A percentile compares a stretch with the other conserved stretches of the same genome.
Conservation (phyloP, 2,329 filamentous ascomycete species). For the Thielaviopsis ethacetica region DNA sequence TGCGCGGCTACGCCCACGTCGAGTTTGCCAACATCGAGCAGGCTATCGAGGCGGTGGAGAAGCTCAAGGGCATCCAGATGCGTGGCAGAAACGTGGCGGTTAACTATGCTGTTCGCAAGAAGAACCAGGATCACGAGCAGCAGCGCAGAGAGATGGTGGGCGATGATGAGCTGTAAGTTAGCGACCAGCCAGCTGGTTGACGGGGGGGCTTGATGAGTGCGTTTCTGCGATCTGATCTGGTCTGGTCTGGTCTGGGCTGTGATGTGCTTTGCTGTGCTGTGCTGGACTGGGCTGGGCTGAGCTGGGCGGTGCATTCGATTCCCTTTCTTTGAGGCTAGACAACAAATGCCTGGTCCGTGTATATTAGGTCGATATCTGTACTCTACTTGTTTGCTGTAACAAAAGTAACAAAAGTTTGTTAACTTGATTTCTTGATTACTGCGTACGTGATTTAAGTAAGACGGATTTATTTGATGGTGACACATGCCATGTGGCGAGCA, state of each 20-base stretch:
- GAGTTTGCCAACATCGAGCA: slow-evolving; percentile 57
- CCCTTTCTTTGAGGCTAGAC: background rate
- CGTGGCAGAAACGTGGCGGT: slow-evolving; percentile 49
- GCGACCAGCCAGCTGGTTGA: background rate
- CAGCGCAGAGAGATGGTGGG: background rate
- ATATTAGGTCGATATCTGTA: background rate
- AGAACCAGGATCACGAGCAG: background rate
- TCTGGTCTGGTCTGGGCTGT: too few relatives aligned
- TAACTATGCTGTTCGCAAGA: slow-evolving; percentile 35
- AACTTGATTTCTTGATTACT: too few relatives aligned
- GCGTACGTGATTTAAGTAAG: too few relatives aligned
- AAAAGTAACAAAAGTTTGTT: background rate
- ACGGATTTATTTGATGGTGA: too few relatives aligned
- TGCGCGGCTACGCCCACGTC: slow-evolving; percentile 69
- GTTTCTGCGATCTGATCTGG: too few relatives aligned
- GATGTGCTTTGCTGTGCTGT: too few relatives aligned
- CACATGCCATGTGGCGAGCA: too few relatives aligned
- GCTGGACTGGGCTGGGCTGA: too few relatives aligned
- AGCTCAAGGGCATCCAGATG: slow-evolving; percentile 39
- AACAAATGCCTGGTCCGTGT: background rate
- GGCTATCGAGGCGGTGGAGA: slow-evolving; percentile 42
- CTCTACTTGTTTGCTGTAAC: background rate
- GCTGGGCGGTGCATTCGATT: too few relatives aligned
- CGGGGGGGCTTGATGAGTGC: too few relatives aligned
- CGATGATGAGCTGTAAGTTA: background rate